phyloP scores from a whole-genome alignment of 352 stramenopile genomes.

The Elongisporangium senticosum region DNA sequence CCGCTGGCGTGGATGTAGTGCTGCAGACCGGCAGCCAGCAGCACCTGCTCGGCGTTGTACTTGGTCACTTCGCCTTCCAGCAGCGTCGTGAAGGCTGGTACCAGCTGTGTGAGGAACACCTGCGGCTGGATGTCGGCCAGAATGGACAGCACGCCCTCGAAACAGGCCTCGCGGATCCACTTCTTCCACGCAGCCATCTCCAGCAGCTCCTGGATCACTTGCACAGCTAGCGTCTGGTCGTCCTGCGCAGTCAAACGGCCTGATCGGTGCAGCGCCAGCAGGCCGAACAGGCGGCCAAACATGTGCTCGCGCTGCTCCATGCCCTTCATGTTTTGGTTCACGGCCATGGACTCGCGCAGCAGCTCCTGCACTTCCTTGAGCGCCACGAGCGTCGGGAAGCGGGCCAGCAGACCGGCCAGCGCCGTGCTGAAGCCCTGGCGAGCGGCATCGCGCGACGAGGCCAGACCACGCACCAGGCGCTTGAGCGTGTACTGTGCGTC shows the following conservation, averaged over 20 bases:
- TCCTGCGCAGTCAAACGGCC: constrained; percentile 38
- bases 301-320: constrained; percentile 91
- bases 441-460: constrained; percentile 83
- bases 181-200: constrained; percentile 75
- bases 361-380: constrained; percentile 52
- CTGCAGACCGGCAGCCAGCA: constrained; percentile 65
- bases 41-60: constrained; percentile 78
- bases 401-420: constrained; percentile 55
- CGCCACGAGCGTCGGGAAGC: constrained; percentile 35
- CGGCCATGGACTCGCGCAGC: constrained; percentile 72
- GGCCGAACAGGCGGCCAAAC: constrained; percentile 87
- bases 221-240: constrained; percentile 29
- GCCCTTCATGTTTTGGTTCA: constrained; percentile 81
- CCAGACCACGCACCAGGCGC: constrained; percentile 85
- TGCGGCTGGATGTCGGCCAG: constrained; percentile 41
- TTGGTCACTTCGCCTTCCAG: constrained; percentile 29
- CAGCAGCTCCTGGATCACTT: constrained; percentile 33
- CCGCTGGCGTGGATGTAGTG: constrained; percentile 51
- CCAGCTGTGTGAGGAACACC: constrained; percentile 45
- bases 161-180: constrained; percentile 79
- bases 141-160: constrained; percentile 58
- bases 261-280: constrained; percentile 78
- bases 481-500: constrained; percentile 90
- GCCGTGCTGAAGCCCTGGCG: constrained; percentile 88
- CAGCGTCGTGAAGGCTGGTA: constrained; percentile 18